Percentiles rank a stretch among this genome's conserved stretches.
Conservation (phyloP, 768 basidiomycete genomes). For the Boletus patriciae region DNA sequence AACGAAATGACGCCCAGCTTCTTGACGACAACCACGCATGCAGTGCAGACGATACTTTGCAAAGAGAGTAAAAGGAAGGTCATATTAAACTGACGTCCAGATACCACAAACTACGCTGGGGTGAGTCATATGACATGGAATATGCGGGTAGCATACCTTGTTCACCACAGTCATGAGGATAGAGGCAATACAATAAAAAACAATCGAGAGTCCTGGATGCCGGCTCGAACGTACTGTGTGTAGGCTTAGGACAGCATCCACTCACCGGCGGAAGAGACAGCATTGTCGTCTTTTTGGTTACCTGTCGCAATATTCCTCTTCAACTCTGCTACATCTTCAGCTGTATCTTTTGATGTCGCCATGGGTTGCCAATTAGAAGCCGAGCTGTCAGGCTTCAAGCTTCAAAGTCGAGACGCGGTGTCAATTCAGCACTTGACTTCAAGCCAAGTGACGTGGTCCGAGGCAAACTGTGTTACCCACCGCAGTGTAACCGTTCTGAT, state of each 20-base stretch:
- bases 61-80: constrained; percentile 92
- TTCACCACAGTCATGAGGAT: constrained; percentile 98
- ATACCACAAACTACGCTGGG: constrained; percentile 79
- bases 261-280: constrained; percentile 28
- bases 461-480: too few species aligned
- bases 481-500: too few species aligned
- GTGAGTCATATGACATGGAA: not conserved
- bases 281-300: constrained; percentile 21
- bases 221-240: not conserved
- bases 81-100: constrained; percentile 92
- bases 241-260: not conserved
- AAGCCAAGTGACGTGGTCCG: too few species aligned
- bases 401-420: not conserved
- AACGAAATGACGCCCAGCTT: constrained; percentile 78
- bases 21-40: constrained; percentile 74
- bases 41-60: constrained; percentile 85
- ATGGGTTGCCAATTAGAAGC: constrained; percentile 6
- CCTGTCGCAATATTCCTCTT: constrained; percentile 52
- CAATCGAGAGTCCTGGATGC: constrained; percentile 70
- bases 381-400: not conserved
- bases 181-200: constrained; percentile 88
- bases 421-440: not conserved
- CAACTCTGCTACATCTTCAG: constrained; percentile 48
- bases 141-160: constrained; percentile 57
- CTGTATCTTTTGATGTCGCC: constrained; percentile 14